These are phyloP conservation scores for Mortierella sp. DNA, from an alignment of 371 early-diverging fungal genomes.

Conservation along the genomic window DNA sequence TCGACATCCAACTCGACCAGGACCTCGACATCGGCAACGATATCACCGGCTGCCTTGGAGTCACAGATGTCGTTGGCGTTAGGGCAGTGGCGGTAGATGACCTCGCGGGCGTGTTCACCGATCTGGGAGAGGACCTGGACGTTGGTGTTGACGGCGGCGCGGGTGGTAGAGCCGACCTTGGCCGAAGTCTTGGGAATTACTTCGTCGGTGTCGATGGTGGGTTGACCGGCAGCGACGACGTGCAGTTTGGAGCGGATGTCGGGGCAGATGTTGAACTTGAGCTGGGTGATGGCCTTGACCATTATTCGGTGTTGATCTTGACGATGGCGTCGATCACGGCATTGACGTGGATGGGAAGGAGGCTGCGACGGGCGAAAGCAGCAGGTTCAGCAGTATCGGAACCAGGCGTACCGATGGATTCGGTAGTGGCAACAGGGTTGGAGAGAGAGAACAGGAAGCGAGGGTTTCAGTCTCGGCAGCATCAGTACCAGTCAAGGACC, in stretches of 20 bases:
- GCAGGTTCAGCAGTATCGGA: background rate
- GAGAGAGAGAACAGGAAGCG: background rate
- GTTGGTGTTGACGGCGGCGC: constrained; percentile 21
- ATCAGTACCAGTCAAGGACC: background rate
- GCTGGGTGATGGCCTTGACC: constrained; percentile 16
- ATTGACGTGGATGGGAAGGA: constrained; percentile 1
- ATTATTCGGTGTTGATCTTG: constrained; percentile 21
- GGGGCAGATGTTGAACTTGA: constrained; percentile 27
- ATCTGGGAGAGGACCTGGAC: constrained; percentile 23
- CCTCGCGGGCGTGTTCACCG: background rate
- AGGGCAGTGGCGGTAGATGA: constrained; percentile 15
- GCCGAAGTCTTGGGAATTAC: constrained; percentile 21
- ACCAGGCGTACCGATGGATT: no score
- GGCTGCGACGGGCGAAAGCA: background rate
- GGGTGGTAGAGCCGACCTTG: constrained; percentile 7
- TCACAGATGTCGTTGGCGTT: background rate
- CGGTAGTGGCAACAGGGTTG: background rate
- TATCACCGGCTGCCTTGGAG: constrained; percentile 7
- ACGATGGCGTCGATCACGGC: constrained; percentile 14
- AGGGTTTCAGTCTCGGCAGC: background rate
- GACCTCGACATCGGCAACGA: constrained; percentile 19
- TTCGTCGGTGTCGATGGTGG: constrained; percentile 5
- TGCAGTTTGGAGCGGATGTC: constrained; percentile 26
- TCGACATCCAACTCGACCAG: constrained; percentile 23
- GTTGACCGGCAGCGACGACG: constrained; percentile 14